Conservation (phyloP, 768 basidiomycete species). For the Trametes villosa region DNA sequence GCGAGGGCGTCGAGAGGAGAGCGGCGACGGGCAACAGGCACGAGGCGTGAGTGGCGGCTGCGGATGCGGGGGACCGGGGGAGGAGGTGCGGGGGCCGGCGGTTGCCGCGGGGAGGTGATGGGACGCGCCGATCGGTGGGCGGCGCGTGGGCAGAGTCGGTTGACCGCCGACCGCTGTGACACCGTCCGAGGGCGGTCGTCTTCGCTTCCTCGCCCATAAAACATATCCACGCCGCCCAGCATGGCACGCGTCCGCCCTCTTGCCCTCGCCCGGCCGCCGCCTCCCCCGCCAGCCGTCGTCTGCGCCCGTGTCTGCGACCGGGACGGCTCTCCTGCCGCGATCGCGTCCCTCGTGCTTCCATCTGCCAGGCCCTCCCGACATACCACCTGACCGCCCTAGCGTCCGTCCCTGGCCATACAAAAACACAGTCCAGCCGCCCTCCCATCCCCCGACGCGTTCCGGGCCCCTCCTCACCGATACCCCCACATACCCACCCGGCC, state of each 20-base stretch:
- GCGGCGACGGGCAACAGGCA: not conserved
- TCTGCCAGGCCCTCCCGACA: not conserved
- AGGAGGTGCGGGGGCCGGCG: constrained; percentile 1
- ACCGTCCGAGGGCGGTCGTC: not conserved
- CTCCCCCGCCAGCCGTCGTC: not conserved
- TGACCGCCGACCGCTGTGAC: not conserved
- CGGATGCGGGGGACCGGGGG: constrained; percentile 6
- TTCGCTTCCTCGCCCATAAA: not conserved
- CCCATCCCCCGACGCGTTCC: not conserved
- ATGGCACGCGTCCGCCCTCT: not conserved
- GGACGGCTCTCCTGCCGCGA: not conserved
- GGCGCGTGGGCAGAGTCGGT: not conserved
- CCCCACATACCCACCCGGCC: not conserved
- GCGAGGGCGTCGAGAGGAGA: not conserved
- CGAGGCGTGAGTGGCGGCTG: not conserved
- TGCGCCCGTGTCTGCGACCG: not conserved
- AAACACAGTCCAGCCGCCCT: not conserved
- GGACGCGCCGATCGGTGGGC: not conserved
- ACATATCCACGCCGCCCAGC: not conserved
- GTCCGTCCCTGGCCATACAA: not conserved
- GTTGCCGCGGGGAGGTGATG: not conserved
- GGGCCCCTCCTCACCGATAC: not conserved
- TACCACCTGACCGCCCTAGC: constrained; percentile 13
- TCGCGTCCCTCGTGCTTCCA: not conserved
- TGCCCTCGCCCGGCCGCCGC: not conserved